phyloP scores from a whole-genome alignment of 768 basidiomycete genomes.

The Tulasnella sp. region DNA sequence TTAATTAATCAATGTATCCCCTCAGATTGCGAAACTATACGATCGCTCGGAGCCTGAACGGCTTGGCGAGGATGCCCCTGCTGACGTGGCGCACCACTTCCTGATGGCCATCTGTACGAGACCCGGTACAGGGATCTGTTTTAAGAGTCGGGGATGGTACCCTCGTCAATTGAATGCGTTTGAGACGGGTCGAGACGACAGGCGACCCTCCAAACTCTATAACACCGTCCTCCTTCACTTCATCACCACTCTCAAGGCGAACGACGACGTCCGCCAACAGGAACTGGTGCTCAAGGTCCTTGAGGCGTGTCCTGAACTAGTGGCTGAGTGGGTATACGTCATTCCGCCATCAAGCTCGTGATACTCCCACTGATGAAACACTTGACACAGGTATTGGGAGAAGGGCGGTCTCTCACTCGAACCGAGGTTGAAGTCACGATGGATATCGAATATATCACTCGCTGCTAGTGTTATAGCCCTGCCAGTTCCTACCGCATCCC shows the following conservation, averaged over 20 bases:
- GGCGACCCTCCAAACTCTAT: conserved; percentile 44
- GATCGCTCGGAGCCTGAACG: conserved; percentile 45
- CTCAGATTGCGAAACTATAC: conserved; percentile 64
- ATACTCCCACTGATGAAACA: background rate
- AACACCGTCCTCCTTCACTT: conserved; percentile 78
- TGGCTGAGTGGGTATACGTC: conserved; percentile 47
- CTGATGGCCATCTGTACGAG: conserved; percentile 71
- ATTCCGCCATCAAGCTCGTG: background rate
- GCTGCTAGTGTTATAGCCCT: conserved; percentile 69
- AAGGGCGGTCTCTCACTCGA: conserved; percentile 62
- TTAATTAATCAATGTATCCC: conserved; percentile 15
- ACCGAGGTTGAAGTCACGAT: conserved; percentile 77
- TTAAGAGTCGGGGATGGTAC: conserved; percentile 87
- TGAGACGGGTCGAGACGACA: conserved; percentile 24
- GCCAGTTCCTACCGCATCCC: conserved; percentile 53
- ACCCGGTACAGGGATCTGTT: conserved; percentile 78
- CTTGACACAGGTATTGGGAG: conserved; percentile 54
- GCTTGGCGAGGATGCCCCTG: conserved; percentile 46
- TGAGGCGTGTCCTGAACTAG: conserved; percentile 75
- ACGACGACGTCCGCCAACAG: conserved; percentile 78
- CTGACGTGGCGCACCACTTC: conserved; percentile 79
- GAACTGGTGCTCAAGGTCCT: conserved; percentile 74
- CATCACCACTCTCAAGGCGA: conserved; percentile 67
- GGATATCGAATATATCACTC: conserved; percentile 84
- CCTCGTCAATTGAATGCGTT: conserved; percentile 47